A percentile compares a stretch with the other conserved stretches of the same genome.
Conservation (phyloP, 73 alveolate species). For the Paramecium biaurelia region DNA sequence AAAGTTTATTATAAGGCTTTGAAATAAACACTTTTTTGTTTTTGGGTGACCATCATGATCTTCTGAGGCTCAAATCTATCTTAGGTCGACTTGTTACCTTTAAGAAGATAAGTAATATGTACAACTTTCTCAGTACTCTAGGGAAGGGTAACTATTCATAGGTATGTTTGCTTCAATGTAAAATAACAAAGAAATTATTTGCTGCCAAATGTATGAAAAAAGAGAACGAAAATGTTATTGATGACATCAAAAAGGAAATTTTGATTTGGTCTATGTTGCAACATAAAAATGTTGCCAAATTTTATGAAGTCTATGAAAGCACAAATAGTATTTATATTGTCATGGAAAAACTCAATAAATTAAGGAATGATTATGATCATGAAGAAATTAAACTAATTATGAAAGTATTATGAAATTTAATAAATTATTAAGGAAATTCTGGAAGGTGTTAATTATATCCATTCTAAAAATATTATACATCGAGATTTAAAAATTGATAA, state of each 20-base stretch:
- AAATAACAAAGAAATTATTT: background rate
- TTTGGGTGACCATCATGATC: background rate
- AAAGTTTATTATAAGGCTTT: background rate
- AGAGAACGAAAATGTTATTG: background rate
- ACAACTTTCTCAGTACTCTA: background rate
- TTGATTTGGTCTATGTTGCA: background rate
- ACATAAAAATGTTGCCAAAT: background rate
- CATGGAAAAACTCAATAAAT: background rate
- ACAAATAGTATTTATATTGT: background rate
- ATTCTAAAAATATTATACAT: background rate
- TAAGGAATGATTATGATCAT: background rate
- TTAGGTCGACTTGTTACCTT: background rate
- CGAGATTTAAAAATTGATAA: slow-evolving; percentile 17
- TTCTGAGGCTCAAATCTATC: background rate
- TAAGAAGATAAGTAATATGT: background rate
- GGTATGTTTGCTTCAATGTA: background rate
- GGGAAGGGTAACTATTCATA: background rate
- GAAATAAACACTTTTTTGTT: background rate
- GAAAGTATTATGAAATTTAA: background rate
- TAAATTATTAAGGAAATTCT: background rate
- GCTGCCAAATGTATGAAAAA: slow-evolving; percentile 10
- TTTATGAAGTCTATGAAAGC: slow-evolving; percentile 4
- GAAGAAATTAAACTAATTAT: slow-evolving; percentile 8
- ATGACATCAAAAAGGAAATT: background rate
- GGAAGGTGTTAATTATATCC: background rate